Evolutionary conservation across 1,139 yeast genomes (phyloP).

Genomic region (Lodderomyces oxycetoniae): DNA sequence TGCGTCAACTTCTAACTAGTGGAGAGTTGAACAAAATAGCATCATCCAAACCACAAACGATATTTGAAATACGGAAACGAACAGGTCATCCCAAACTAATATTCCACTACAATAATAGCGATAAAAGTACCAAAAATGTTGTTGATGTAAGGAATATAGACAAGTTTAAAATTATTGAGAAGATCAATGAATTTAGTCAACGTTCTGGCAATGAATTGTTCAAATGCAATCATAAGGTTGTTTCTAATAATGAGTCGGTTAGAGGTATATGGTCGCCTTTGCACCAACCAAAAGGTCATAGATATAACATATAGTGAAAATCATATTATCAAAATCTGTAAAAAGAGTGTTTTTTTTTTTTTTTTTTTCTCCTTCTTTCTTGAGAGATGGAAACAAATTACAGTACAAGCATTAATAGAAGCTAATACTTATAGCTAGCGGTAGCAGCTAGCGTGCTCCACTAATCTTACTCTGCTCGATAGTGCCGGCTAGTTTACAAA

Average conservation of each 20-base stretch:
- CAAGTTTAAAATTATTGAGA: constrained; percentile 55
- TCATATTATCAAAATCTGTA: too few relatives aligned
- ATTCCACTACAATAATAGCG: constrained; percentile 51
- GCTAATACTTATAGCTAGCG: too few relatives aligned
- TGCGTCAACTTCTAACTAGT: constrained; percentile 60
- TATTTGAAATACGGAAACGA: constrained; percentile 64
- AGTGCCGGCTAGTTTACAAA: too few relatives aligned
- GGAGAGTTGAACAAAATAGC: constrained; percentile 59
- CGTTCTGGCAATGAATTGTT: constrained; percentile 38
- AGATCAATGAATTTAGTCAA: constrained; percentile 51
- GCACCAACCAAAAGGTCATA: constrained; percentile 65
- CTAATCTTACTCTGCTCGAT: too few relatives aligned
- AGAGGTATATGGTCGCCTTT: constrained; percentile 98
- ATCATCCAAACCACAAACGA: constrained; percentile 54
- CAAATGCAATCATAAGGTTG: constrained; percentile 62
- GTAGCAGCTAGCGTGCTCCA: too few relatives aligned
- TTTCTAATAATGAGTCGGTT: constrained; percentile 74
- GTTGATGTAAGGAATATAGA: constrained; percentile 51
- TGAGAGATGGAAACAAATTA: too few relatives aligned
- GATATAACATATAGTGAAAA: constrained; percentile 54
- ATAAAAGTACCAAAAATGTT: constrained; percentile 23
- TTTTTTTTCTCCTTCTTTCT: too few relatives aligned
- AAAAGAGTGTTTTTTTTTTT: too few relatives aligned
- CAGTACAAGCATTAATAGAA: too few relatives aligned
- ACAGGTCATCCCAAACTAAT: constrained; percentile 79